Evolutionary conservation across 768 basidiomycete genomes (phyloP).

Genomic region (Gelatoporia subvermispora): DNA sequence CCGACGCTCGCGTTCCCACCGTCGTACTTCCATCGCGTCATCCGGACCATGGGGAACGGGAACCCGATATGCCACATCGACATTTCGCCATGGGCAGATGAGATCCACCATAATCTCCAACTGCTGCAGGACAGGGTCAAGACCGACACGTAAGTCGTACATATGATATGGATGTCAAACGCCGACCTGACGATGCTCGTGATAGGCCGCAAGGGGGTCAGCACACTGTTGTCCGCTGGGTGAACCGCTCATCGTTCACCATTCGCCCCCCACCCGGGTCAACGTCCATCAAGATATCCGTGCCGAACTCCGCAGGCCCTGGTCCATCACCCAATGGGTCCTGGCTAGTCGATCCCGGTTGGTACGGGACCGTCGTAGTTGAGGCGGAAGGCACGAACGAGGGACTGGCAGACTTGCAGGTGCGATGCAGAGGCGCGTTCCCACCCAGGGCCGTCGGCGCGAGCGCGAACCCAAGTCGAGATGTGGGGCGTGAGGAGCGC

Average conservation of each 20-base stretch:
- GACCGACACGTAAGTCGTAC: slow-evolving; percentile 70
- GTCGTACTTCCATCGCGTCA: slow-evolving; percentile 84
- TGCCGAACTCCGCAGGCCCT: slow-evolving; percentile 21
- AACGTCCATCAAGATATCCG: slow-evolving; percentile 29
- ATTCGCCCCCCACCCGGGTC: slow-evolving; percentile 47
- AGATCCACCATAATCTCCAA: slow-evolving; percentile 70
- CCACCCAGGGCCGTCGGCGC: slow-evolving; percentile 48
- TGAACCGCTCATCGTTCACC: slow-evolving; percentile 73
- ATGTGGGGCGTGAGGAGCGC: slow-evolving; percentile 37
- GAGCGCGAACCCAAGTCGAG: slow-evolving; percentile 21
- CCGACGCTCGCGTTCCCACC: slow-evolving; percentile 79
- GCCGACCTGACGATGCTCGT: slow-evolving; percentile 9
- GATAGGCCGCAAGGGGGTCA: slow-evolving; percentile 70
- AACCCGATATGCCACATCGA: slow-evolving; percentile 66
- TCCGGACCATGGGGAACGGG: slow-evolving; percentile 43
- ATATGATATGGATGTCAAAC: neutral
- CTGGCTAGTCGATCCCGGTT: slow-evolving; percentile 67
- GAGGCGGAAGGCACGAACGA: slow-evolving; percentile 89
- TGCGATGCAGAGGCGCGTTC: slow-evolving; percentile 66
- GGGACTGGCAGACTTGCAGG: slow-evolving; percentile 71
- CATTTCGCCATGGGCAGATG: slow-evolving; percentile 71
- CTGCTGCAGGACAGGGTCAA: slow-evolving; percentile 71
- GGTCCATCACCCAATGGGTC: slow-evolving; percentile 45
- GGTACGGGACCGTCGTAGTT: slow-evolving; percentile 80
- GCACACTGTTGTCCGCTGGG: slow-evolving; percentile 83